Evolutionary conservation across 768 basidiomycete species (phyloP).

Genomic region (Porphyrellus cyaneotinctus): DNA sequence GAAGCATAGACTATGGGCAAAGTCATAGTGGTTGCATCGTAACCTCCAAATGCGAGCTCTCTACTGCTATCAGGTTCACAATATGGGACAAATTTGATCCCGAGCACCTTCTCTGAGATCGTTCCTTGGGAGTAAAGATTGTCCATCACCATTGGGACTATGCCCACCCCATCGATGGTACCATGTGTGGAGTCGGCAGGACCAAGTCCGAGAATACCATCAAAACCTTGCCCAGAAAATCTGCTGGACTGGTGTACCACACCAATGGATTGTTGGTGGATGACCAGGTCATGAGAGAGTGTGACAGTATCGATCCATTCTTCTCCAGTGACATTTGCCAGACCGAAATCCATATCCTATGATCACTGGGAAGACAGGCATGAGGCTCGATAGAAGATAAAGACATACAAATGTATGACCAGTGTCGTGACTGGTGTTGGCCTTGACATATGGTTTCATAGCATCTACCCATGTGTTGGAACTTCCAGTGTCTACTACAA

Average conservation of each 20-base stretch:
- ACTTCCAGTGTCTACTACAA: not conserved
- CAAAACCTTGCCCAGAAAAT: not conserved
- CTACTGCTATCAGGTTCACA: constrained; percentile 15
- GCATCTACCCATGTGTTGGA: too few species aligned
- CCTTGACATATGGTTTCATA: too few species aligned
- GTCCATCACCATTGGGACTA: constrained; percentile 33
- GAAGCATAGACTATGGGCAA: constrained; percentile 18
- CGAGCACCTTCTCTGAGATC: constrained; percentile 27
- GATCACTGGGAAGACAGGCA: not conserved
- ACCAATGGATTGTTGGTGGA: not conserved
- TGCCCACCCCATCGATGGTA: not conserved
- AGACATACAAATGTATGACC: not conserved
- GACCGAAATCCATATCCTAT: not conserved
- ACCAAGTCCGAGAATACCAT: not conserved
- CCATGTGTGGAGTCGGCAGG: not conserved
- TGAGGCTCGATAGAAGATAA: not conserved
- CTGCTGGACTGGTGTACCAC: not conserved
- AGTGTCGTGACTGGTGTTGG: not conserved
- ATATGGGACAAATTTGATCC: constrained; percentile 29
- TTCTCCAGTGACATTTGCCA: not conserved
- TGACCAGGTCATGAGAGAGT: not conserved
- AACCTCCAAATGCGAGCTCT: constrained; percentile 27
- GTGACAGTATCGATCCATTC: not conserved
- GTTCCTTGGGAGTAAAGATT: constrained; percentile 28
- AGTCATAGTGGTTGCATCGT: constrained; percentile 8